phyloP scores from a whole-genome alignment of 352 stramenopile species.

The Globisporangium middletonii region DNA sequence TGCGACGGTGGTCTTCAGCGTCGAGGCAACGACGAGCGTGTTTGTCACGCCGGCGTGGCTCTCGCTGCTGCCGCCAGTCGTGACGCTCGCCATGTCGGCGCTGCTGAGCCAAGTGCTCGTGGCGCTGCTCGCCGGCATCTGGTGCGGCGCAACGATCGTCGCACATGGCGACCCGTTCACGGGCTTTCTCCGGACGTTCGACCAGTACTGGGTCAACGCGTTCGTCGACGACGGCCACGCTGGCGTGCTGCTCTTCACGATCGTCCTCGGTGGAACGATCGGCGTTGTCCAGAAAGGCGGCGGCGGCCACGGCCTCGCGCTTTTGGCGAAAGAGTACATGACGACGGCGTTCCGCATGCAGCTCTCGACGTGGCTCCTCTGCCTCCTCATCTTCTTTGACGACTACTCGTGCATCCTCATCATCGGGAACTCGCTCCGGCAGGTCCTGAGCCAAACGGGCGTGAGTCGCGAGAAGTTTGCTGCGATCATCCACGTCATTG shows the following conservation, averaged over 20 bases:
- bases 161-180: constrained; percentile 65
- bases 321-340: constrained; percentile 78
- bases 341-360: constrained; percentile 79
- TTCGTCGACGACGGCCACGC: constrained; percentile 82
- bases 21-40: constrained; percentile 30
- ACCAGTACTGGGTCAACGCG: constrained; percentile 84
- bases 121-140: constrained; percentile 80
- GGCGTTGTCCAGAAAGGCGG: constrained; percentile 87
- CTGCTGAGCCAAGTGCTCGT: constrained; percentile 75
- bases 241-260: constrained; percentile 85
- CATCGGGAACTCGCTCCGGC: constrained; percentile 81
- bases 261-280: constrained; percentile 84
- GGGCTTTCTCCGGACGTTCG: constrained; percentile 79
- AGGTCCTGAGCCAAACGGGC: constrained; percentile 74
- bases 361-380: constrained; percentile 78
- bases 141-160: constrained; percentile 82
- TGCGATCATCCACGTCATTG: constrained; percentile 85
- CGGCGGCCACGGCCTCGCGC: constrained; percentile 76
- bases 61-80: constrained; percentile 62
- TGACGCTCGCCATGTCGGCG: constrained; percentile 74
- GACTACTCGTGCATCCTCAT: constrained; percentile 91
- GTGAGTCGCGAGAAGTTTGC: constrained; percentile 88
- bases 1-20: constrained; percentile 30
- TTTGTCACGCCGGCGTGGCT: constrained; percentile 69
- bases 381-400: constrained; percentile 89